A percentile compares a stretch with the other conserved stretches of the same genome.
These are phyloP conservation scores for Euphorbia peplus DNA, from an alignment of 345 rosid species.

Conservation along the genomic window DNA sequence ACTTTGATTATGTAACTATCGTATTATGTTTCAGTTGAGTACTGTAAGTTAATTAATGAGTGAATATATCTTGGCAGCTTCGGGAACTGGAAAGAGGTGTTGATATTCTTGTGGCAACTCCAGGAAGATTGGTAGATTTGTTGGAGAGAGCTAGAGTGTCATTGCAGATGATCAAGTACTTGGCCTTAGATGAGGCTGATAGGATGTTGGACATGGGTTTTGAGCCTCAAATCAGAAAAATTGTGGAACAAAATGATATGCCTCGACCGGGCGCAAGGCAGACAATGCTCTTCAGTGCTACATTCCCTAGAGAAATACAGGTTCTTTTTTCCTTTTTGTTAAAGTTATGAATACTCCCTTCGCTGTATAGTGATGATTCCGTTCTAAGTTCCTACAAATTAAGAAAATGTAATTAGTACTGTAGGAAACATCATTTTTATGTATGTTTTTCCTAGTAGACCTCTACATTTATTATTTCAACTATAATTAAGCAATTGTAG, in stretches of 20 bases:
- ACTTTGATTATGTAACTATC: not conserved
- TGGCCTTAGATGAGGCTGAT: slow-evolving; percentile 98
- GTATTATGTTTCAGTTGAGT: not conserved
- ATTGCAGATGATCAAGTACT: slow-evolving; percentile 76
- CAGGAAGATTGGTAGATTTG: slow-evolving; percentile 93
- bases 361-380: too few species aligned
- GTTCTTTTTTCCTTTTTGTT: slow-evolving; percentile 25
- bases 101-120: slow-evolving; percentile 98
- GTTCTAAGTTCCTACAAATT: too few species aligned
- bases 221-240: slow-evolving; percentile 97
- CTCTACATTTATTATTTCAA: too few species aligned
- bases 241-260: slow-evolving; percentile 97
- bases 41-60: not conserved
- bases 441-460: too few species aligned
- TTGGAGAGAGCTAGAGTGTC: slow-evolving; percentile 97
- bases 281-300: slow-evolving; percentile 95
- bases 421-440: too few species aligned
- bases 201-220: slow-evolving; percentile 99
- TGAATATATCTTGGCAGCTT: slow-evolving; percentile 48
- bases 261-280: slow-evolving; percentile 83
- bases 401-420: too few species aligned
- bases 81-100: slow-evolving; percentile 96
- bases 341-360: not conserved
- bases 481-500: too few species aligned
- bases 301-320: slow-evolving; percentile 98